Base-by-base conservation (phyloP, 192 early-diverging fungal genomes). In the Coemansia sp. region DNA sequence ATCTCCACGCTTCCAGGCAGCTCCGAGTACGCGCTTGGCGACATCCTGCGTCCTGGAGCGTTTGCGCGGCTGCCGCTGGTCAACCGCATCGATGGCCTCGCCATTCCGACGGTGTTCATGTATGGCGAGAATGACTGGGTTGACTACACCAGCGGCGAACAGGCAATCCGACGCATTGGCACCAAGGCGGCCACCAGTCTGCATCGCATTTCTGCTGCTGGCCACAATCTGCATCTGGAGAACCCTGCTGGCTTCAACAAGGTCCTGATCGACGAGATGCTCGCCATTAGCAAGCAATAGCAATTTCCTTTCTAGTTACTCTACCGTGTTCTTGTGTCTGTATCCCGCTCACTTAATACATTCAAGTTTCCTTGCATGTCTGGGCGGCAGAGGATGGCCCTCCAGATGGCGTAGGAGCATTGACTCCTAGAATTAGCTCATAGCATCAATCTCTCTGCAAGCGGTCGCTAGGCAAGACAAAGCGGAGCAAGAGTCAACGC, bases 121-220 rank as follows among this genome's bases (percentile, higher is more conserved):
- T 92, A 94, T 63, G 92, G 92, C n/a, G 76, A 77, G 19, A 71
- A 79, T 39, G 95, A 97, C 84, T 97, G 95, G 95, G 94, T 97
- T 92, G 93, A 97, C 68, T 89, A 88, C 72, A 75, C 79, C 18
- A 86, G 89, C 21, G 93, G 89, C 50, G 77, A 89, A 45, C 74
- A 86, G 49, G 91, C 86, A 18, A 83, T 73, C n/a, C 76, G 77
- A 16, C 73, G 72, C 3, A 91, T 89, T 79, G 89, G 88, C 6
- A 48, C 53, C 37, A 84, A 80, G 54, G 41, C 64, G 6, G 71
- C 79, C 32, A 63, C 64, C 71, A 70, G 54, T 49, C 86, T 42
- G 70, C 84, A 52, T 65, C 83, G 67, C 43, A 77, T 92, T 12
- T 75, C 82, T 1, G 61, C 81, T 59, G 87, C 87, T 32, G 94